Base-by-base conservation (phyloP, 768 basidiomycete genomes). In the Ramaria rubella region DNA sequence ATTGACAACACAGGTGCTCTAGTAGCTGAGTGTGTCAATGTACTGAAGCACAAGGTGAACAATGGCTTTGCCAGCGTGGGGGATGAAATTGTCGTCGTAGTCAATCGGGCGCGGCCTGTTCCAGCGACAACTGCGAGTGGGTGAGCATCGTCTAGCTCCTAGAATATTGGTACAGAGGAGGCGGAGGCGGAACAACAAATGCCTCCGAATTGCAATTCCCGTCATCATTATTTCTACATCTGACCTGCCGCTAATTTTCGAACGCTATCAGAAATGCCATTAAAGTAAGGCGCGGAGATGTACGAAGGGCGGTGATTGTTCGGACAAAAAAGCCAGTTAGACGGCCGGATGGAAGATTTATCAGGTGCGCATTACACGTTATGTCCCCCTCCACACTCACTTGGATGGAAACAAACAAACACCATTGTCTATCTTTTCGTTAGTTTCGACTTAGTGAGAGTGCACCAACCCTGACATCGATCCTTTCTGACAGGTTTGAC, bases 1-100 rank as follows among this genome's bases (percentile, higher is more conserved):
- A 96, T 98, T 70, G 95, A 98, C 77, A 98, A 98, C 72, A 94
- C 95, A 5, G 95, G 95, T 30, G 94, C 92, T 6, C 78, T 97
- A 60, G 75, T 95, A 59, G 86, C 94, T 40, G 95, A 97, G 76
- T 96, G 94, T 67, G 91, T 98, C 68, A 96, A 97, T 70, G 83
- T 98, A 27, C 78, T 96, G 57, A 97, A 97, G 72, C 85, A 90
- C 68, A 98, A 97, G 71, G 90, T 93, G 64, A 94, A 90, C 69
- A 90, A 93, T 63, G 94, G 94, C 43, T 90, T 90, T 82, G 95
- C 93, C 31, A 78, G 82, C 30, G 89, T 93, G 15, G 94, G 94
- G 45, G 94, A 97, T 73, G 93, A 95, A 70, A 92, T 96, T 59
- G 93, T 95, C 62, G 93, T 92, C 57, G 93, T 98, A 56, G 85